phyloP scores from a whole-genome alignment of 352 stramenopile species.

The Globisporangium lucens region DNA sequence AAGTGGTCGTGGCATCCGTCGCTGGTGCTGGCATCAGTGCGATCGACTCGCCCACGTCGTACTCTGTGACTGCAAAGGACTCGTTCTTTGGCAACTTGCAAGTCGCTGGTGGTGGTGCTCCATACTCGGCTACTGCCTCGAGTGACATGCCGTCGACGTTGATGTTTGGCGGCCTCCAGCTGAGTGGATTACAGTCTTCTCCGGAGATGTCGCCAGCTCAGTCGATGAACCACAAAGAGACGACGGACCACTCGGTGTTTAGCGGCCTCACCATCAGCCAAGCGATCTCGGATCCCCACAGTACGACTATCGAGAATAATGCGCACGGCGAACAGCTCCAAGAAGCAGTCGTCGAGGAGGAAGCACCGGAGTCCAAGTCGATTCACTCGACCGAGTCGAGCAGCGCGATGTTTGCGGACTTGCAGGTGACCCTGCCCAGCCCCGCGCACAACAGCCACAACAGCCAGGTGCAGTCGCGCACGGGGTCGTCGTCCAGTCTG shows the following conservation, averaged over 20 bases:
- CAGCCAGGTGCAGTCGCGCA: slow-evolving; percentile 15
- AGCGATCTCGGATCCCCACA: neutral
- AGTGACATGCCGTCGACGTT: slow-evolving; percentile 11
- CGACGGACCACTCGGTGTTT: slow-evolving; percentile 11
- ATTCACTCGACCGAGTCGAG: slow-evolving; percentile 6
- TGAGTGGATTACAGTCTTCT: slow-evolving; percentile 25
- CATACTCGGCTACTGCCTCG: neutral
- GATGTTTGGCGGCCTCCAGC: slow-evolving; percentile 43
- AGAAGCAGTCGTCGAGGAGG: neutral
- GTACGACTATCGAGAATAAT: neutral
- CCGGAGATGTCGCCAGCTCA: slow-evolving; percentile 1
- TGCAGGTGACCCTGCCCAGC: slow-evolving; percentile 14
- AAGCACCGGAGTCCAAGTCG: neutral
- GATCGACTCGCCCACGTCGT: slow-evolving; percentile 32
- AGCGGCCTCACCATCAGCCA: slow-evolving; percentile 11
- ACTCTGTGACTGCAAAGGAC: slow-evolving; percentile 19
- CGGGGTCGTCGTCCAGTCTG: slow-evolving; percentile 18
- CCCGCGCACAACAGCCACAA: neutral
- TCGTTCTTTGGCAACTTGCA: slow-evolving; percentile 46
- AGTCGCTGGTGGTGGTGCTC: neutral
- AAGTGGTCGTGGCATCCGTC: neutral
- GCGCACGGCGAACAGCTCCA: neutral
- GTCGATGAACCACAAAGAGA: slow-evolving; percentile 7
- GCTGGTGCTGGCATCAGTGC: slow-evolving; percentile 2
- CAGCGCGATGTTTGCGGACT: slow-evolving; percentile 13